These are phyloP conservation scores for Shiraia sp. DNA, from an alignment of 2,329 filamentous ascomycete genomes.

Conservation along the genomic window DNA sequence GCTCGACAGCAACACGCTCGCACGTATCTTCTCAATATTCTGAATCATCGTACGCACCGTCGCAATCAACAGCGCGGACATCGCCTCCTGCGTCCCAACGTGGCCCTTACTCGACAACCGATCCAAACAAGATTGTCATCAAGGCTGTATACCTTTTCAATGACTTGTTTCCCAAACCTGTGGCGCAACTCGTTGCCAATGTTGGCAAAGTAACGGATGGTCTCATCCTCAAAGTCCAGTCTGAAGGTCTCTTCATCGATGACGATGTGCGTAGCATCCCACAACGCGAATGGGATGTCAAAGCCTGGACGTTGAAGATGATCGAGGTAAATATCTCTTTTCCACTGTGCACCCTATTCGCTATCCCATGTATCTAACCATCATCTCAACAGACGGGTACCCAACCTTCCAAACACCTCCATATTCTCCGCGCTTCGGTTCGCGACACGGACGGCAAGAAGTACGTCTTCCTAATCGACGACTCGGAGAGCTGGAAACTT, in stretches of 20 bases:
- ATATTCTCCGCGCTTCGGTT: slow-evolving; percentile 61
- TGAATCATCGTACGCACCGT: slow-evolving; percentile 84
- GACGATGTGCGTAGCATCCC: slow-evolving; percentile 88
- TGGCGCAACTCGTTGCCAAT: slow-evolving; percentile 87
- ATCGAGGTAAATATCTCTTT: slow-evolving; percentile 62
- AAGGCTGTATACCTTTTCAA: slow-evolving; percentile 91
- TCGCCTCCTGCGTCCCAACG: slow-evolving; percentile 80
- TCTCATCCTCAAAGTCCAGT: slow-evolving; percentile 86
- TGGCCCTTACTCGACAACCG: slow-evolving; percentile 80
- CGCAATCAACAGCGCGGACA: slow-evolving; percentile 80
- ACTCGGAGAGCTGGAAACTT: slow-evolving; percentile 66
- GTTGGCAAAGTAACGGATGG: slow-evolving; percentile 86
- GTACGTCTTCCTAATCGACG: slow-evolving; percentile 64
- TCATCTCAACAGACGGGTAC: slow-evolving; percentile 45
- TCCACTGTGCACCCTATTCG: not conserved
- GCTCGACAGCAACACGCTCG: slow-evolving; percentile 28
- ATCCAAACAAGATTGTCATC: slow-evolving; percentile 95
- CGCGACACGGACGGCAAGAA: slow-evolving; percentile 64
- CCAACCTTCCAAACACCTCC: slow-evolving; percentile 49
- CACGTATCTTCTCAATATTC: slow-evolving; percentile 63
- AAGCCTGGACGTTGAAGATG: slow-evolving; percentile 93
- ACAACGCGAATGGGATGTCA: slow-evolving; percentile 98
- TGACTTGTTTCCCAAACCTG: slow-evolving; percentile 85
- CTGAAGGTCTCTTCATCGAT: slow-evolving; percentile 94
- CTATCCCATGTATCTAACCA: not conserved